Base-by-base conservation (phyloP, 176 grass and related monocot species). In the Neostapfia colusana region DNA sequence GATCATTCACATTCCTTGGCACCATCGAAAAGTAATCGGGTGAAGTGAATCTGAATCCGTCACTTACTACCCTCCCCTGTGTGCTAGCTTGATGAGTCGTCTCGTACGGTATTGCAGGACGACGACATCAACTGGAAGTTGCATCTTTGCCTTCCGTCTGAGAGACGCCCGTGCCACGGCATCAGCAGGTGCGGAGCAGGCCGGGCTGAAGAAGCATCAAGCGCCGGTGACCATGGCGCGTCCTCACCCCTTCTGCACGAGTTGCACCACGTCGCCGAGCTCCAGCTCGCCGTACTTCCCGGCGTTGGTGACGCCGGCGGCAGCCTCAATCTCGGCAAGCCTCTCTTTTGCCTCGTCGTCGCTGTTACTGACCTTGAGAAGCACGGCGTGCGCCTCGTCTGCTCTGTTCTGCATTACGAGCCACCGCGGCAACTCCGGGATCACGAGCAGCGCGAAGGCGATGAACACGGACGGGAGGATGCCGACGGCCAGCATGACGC, bases 401-500 rank as follows among this genome's bases (percentile, higher is more conserved):
- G 63, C 28, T 18, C 93, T 49, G 24, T 81, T 79, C 75, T 87
- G 79, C 88, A 93, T 77, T 5, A 97, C 88, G 0, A 97, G 75
- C 93, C 93, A 93, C 78, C 93, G 84, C 31, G 87, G 93, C 55
- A 88, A 97, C 76, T 97, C 93, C 0, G 90, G 93, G 67, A 97
- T 97, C 20, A 93, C 84, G 45, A 82, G 49, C 55, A 97, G 73
- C 11, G 88, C 93, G 55, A 93, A 90, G 21, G 67, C 93, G 73
- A 97, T 79, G 68, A 83, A 93, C 23, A 87, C 67, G 8, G 93
- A 97, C 0, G 93, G 90, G 1, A 97, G 70, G 66, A 97, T 90
- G 70, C 93, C 93, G 12, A 88, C 88, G 76, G 90, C 93, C 24
- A 97, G 87, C 93, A 97, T 97, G 50, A 97, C 76, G 7, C 93